Evolutionary conservation across 169 alveolate genomes (phyloP).

Genomic region (Eimeria zaria): DNA sequence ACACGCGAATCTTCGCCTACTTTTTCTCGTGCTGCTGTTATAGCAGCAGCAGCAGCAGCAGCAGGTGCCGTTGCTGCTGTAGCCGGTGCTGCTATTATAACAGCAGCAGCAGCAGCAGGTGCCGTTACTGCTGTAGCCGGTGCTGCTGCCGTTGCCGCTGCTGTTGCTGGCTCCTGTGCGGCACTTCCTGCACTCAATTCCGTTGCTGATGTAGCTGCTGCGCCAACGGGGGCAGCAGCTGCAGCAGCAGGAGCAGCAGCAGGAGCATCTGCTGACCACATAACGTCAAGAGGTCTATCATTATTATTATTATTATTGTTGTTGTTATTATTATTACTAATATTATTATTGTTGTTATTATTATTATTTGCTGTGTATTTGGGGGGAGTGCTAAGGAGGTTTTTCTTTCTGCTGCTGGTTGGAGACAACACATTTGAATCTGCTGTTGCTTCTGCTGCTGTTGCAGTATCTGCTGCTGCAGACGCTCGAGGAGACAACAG

Average conservation of each 20-base stretch:
- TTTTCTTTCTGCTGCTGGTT: slow-evolving; percentile 10
- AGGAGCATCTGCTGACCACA: background rate
- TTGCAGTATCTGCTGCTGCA: slow-evolving; percentile 38
- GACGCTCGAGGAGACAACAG: slow-evolving; percentile 50
- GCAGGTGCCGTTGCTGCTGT: background rate
- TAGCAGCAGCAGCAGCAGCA: background rate
- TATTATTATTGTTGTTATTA: too few species aligned
- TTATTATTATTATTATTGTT: too few species aligned
- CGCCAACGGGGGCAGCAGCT: slow-evolving; percentile 2
- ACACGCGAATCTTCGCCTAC: background rate
- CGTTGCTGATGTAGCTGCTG: slow-evolving; percentile 13
- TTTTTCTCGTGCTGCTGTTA: background rate
- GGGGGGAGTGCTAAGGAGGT: slow-evolving; percentile 33
- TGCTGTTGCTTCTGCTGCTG: slow-evolving; percentile 18
- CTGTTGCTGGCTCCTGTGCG: slow-evolving; percentile 9
- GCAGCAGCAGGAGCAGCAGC: slow-evolving; percentile 16
- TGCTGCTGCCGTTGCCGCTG: background rate
- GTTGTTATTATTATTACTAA: too few species aligned
- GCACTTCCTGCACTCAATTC: slow-evolving; percentile 24
- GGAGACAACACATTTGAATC: background rate
- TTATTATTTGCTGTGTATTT: background rate
- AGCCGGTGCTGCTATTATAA: background rate
- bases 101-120: background rate
- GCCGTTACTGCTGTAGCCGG: background rate
- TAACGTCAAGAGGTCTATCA: background rate